Base-by-base conservation (phyloP, 176 grass and related monocot genomes). In the Aegilops speltoides region DNA sequence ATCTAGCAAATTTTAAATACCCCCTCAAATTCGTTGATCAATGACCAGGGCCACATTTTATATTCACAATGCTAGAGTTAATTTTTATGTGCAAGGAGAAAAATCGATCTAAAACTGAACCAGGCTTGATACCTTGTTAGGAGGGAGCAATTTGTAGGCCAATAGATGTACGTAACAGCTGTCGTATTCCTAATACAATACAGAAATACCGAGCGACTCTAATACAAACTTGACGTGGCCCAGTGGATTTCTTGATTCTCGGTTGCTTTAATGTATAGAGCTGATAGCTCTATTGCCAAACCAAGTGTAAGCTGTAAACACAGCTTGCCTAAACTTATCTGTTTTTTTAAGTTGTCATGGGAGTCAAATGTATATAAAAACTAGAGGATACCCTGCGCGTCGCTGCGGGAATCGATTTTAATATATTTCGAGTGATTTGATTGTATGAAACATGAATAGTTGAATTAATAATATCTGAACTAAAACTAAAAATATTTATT, bases 1-100 rank as follows among this genome's bases (percentile, higher is more conserved):
- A 59, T 59, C 56, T 59, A 59, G 25, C 45, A 76, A 74, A 33
- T 31, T 82, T 64, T 14, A 74, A 82, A 82, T 36, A 26, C 38
- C 46, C n/a, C 64, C 10, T 33, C 22, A 68, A 45, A 36, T 71
- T 79, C 37, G 28, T 83, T 13, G 8, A 36, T 26, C 20, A 65
- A 28, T 61, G 61, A 28, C 46, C 70, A 15, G 26, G 86, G 28
- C 41, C 40, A 76, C 29, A 25, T 54, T 74, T 23, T 48, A 15
- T 68, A 25, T 36, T 28, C n/a, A 36, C 22, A 12, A 32, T 52
- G 22, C 6, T 65, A 65, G 5, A 56, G 29, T 87, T 82, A 59
- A 59, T 82, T 57, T 64, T 64, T 75, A 17, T 65, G 19, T 29
- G 31, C 70, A 76, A 76, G 43, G 10, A 81, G 56, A 59, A 59